Conservation (phyloP, 2,329 filamentous ascomycete genomes). For the Sclerotiophoma versabilis region DNA sequence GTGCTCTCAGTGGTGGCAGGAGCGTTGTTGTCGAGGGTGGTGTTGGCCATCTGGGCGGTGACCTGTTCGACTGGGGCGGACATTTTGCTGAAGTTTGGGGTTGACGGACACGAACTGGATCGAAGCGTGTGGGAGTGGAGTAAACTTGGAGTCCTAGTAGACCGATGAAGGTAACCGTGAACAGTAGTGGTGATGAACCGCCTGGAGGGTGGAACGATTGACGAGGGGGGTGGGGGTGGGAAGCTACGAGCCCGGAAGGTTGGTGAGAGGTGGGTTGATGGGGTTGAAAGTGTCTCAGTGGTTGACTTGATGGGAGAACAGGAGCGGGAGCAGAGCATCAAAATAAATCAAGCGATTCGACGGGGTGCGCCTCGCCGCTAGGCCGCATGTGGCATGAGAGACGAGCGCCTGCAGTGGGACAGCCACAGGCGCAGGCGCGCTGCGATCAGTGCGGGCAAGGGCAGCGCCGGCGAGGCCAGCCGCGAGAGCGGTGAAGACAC, state of each 20-base stretch:
- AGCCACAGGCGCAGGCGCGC: conserved; percentile 19
- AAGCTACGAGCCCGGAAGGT: conserved; percentile 57
- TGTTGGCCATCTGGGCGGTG: conserved; percentile 73
- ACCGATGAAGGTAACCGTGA: conserved; percentile 50
- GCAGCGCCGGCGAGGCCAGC: conserved; percentile 11
- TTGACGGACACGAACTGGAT: conserved; percentile 62
- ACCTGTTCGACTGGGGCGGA: conserved; percentile 82
- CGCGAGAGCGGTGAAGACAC: conserved; percentile 14
- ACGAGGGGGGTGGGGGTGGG: conserved; percentile 60
- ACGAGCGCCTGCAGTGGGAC: conserved; percentile 32
- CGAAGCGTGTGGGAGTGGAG: conserved; percentile 43
- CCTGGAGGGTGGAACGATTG: conserved; percentile 58
- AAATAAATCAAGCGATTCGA: conserved; percentile 33
- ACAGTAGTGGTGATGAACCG: conserved; percentile 52
- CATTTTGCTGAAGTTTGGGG: conserved; percentile 71
- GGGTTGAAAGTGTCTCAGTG: conserved; percentile 36
- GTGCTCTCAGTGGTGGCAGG: conserved; percentile 54
- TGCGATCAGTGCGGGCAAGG: conserved; percentile 14
- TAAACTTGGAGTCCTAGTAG: conserved; percentile 54
- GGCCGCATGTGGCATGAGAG: conserved; percentile 33
- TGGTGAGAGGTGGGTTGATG: conserved; percentile 43
- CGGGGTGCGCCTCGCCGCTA: conserved; percentile 29
- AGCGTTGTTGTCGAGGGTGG: conserved; percentile 64
- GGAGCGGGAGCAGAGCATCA: conserved; percentile 37
- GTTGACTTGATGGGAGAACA: conserved; percentile 44